These are phyloP conservation scores for Paspalum notatum DNA, from an alignment of 176 grass and related monocot genomes.

Conservation along the genomic window DNA sequence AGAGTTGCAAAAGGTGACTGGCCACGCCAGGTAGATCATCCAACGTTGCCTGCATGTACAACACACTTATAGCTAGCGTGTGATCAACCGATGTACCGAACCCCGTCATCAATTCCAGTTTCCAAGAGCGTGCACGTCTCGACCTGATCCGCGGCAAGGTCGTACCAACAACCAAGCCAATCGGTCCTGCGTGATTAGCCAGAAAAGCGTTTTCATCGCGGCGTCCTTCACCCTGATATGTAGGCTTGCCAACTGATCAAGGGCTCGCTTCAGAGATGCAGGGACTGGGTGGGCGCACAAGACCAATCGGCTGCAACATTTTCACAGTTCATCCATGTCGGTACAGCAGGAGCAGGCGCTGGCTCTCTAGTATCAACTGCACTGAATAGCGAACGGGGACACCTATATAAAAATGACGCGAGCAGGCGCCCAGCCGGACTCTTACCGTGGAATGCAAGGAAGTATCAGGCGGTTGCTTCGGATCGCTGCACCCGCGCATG, in stretches of 20 bases:
- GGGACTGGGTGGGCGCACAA: too few species aligned
- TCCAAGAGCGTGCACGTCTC: not conserved
- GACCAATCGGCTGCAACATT: too few species aligned
- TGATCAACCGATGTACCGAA: not conserved
- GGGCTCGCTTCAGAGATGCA: too few species aligned
- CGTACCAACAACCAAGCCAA: not conserved
- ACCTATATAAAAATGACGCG: too few species aligned
- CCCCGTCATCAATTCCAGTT: not conserved
- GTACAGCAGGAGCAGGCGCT: too few species aligned
- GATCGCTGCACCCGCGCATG: constrained; percentile 14
- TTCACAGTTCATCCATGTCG: too few species aligned
- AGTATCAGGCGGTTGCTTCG: constrained; percentile 36
- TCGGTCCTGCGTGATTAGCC: not conserved
- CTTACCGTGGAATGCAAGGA: constrained; percentile 45
- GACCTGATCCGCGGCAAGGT: not conserved
- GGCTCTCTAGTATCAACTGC: too few species aligned
- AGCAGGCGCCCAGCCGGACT: not conserved
- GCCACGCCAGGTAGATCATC: too few species aligned
- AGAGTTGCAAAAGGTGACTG: not conserved
- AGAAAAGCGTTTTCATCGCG: too few species aligned
- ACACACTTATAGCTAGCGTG: not conserved
- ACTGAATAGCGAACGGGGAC: too few species aligned
- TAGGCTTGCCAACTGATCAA: too few species aligned
- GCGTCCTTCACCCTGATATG: too few species aligned
- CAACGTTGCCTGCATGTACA: not conserved